Base-by-base conservation (phyloP, 1,284 basidiomycete species). In the Thecaphora thlaspeos region DNA sequence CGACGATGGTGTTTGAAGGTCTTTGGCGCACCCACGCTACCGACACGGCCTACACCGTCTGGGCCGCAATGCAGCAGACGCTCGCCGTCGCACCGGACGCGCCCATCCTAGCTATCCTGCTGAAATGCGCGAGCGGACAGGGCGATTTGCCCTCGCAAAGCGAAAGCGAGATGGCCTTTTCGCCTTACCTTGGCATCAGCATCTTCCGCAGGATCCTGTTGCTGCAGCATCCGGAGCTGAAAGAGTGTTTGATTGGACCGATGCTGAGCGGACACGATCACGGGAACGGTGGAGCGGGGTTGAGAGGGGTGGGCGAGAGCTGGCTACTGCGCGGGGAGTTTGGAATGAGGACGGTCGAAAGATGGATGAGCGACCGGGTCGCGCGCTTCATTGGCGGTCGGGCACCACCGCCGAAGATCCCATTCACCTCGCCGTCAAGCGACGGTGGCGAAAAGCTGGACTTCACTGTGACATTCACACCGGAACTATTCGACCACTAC, bases 261-360 rank as follows among this genome's bases (percentile, higher is more conserved):
- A n/a, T 21, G 42, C 24, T 17, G 14, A 14, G 26, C 4, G 26
- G 26, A 5, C 26, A n/a, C n/a, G n/a, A n/a, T n/a, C n/a, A n/a
- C n/a, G n/a, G n/a, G n/a, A n/a, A n/a, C n/a, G n/a, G 26, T 5
- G 26, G 26, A 4, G 26, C 26, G 7, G 26, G 11, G 7, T 11
- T 37, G 36, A 4, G 4, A 5, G 36, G 15, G 15, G 36, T 7
- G 21, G 19, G 38, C 17, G 42, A 26, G 7, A 41, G 30, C 39
- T 56, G 54, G 54, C 37, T 56, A 11, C 22, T 56, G 43, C 48
- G 54, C 15, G 32, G 54, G 34, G 54, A 56, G 48, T 44, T 51
- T 28, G 48, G 43, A 26, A 30, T 46, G 40, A 43, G 48, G 18
- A 48, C 48, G 34, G 46, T 47, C 47, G 53, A 55, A 37, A 47